Conservation (phyloP, 192 early-diverging fungal species). For the Phlyctochytrium bullatum region DNA sequence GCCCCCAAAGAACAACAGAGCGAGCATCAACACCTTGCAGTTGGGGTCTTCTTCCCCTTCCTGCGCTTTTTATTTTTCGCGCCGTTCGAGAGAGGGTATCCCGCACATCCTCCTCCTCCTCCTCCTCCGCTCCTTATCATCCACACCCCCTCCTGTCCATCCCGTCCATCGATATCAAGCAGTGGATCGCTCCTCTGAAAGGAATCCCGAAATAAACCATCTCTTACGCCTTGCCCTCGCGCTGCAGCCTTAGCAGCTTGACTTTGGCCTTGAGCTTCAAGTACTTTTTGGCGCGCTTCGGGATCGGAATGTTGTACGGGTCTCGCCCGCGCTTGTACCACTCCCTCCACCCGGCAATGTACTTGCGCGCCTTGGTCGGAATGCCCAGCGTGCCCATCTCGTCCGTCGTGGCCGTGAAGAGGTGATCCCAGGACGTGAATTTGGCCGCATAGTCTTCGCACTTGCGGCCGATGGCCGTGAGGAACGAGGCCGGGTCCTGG, state of each 20-base stretch:
- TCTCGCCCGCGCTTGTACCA: conserved; percentile 46
- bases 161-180: no score
- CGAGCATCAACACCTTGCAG: no score
- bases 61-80: no score
- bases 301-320: conserved; percentile 30
- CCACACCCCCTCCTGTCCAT: no score
- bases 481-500: conserved; percentile 31
- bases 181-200: no score
- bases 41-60: no score
- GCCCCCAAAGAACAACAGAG: no score
- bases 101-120: no score
- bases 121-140: no score
- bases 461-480: conserved; percentile 43
- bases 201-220: no score
- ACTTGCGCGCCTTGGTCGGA: conserved; percentile 38
- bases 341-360: conserved; percentile 42
- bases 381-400: conserved; percentile 46
- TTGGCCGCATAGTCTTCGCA: conserved; percentile 39
- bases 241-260: conserved; percentile 35
- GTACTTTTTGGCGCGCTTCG: conserved; percentile 42
- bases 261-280: conserved; percentile 34
- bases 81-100: no score
- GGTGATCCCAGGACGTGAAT: conserved; percentile 46
- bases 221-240: conserved; percentile 29
- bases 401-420: conserved; percentile 38